phyloP scores from a whole-genome alignment of 345 rosid species.

The sweet orange (Citrus sinensis) region DNA sequence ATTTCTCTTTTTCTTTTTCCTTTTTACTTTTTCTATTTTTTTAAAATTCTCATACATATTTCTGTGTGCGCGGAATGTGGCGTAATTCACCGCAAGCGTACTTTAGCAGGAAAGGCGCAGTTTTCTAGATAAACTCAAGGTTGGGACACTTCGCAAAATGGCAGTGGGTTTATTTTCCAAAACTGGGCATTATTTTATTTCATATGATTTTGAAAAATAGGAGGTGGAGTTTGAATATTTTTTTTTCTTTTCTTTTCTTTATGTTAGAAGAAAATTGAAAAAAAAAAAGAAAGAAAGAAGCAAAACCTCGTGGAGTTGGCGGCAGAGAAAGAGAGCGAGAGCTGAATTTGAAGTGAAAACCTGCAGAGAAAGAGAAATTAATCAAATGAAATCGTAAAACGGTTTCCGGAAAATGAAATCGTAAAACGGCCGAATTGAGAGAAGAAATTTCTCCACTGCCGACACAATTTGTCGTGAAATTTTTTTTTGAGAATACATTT shows the following conservation, averaged over 20 bases:
- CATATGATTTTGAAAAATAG: not conserved
- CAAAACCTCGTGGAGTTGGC: not conserved
- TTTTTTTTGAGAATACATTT: no score
- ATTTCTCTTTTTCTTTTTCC: not conserved
- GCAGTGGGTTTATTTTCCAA: not conserved
- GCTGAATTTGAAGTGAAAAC: not conserved
- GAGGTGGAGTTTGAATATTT: not conserved
- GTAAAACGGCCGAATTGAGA: not conserved
- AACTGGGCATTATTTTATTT: not conserved
- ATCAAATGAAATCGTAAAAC: not conserved
- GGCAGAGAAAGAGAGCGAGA: not conserved
- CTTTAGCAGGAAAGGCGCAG: not conserved
- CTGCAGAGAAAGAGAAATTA: not conserved
- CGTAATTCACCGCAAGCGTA: not conserved
- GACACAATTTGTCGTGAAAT: no score
- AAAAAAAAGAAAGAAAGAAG: no score
- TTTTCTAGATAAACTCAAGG: not conserved
- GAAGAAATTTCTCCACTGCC: no score
- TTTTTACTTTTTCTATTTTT: no score
- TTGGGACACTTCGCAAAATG: not conserved
- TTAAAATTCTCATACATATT: no score
- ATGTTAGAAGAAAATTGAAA: no score
- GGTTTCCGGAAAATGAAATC: not conserved
- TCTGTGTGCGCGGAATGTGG: not conserved
- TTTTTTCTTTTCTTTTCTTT: not conserved